These are phyloP conservation scores for Nephelium lappaceum DNA, from an alignment of 345 rosid genomes.

Conservation along the genomic window DNA sequence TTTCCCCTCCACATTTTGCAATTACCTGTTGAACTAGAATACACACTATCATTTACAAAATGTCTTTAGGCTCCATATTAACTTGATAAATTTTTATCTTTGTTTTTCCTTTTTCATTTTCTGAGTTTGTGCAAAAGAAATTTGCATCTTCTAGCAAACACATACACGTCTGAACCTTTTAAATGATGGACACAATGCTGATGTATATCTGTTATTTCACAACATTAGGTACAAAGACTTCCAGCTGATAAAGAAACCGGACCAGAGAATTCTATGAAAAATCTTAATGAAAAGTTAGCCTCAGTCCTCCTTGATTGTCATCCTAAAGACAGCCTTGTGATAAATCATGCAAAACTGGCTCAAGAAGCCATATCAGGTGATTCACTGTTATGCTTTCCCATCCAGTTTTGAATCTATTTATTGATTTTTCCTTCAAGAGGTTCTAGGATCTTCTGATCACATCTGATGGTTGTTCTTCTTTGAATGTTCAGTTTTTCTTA, in stretches of 20 bases:
- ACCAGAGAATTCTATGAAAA: slow-evolving; percentile 45
- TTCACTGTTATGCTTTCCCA: slow-evolving; percentile 1
- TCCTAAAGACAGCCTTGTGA: slow-evolving; percentile 39
- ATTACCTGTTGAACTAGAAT: background rate
- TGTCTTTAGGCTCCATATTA: background rate
- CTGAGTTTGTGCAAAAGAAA: background rate
- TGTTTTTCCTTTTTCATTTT: background rate
- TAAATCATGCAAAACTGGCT: slow-evolving; percentile 32
- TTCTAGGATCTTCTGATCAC: background rate
- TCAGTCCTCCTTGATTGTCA: slow-evolving; percentile 58
- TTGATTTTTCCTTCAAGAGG: background rate
- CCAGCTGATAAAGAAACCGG: slow-evolving; percentile 36
- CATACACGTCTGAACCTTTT: background rate
- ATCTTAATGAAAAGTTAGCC: slow-evolving; percentile 64
- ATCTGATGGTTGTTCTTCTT: slow-evolving; percentile 12
- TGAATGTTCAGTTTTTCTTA: background rate
- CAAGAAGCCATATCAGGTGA: slow-evolving; percentile 51
- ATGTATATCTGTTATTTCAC: background rate
- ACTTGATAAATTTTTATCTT: background rate
- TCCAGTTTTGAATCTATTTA: no score
- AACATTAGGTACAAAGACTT: slow-evolving; percentile 35
- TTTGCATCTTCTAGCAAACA: background rate
- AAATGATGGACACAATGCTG: background rate
- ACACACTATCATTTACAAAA: background rate
- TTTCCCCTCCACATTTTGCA: background rate